phyloP scores from a whole-genome alignment of 805 yeast species.

The Maudiozyma turicensis region DNA sequence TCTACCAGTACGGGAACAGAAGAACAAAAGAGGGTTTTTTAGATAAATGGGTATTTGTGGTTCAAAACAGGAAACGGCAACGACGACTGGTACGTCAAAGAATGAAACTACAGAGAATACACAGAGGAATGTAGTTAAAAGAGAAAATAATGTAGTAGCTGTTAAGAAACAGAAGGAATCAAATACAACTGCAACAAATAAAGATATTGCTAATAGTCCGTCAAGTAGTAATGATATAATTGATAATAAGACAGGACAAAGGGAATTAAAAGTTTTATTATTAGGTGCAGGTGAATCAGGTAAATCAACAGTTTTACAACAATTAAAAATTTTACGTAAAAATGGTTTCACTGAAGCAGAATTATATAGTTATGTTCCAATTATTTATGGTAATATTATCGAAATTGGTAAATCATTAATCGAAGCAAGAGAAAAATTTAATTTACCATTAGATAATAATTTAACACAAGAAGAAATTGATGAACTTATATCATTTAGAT shows the following conservation, averaged over 20 bases:
- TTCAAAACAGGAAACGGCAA: slow-evolving; percentile 4
- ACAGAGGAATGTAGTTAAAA: too few relatives aligned
- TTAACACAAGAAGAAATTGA: slow-evolving; percentile 9
- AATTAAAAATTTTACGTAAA: slow-evolving; percentile 28
- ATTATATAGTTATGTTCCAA: slow-evolving; percentile 61
- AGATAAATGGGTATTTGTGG: slow-evolving; percentile 6
- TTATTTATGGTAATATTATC: slow-evolving; percentile 66
- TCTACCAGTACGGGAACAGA: too few relatives aligned
- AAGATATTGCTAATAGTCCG: neutral
- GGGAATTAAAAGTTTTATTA: slow-evolving; percentile 49
- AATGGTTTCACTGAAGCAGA: slow-evolving; percentile 41
- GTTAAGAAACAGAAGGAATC: neutral
- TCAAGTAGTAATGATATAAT: neutral
- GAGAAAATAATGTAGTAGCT: neutral
- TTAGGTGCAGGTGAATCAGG: slow-evolving; percentile 67
- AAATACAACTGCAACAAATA: neutral
- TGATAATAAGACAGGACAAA: neutral
- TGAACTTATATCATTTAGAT: slow-evolving; percentile 4
- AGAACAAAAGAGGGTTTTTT: neutral
- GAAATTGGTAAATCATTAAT: slow-evolving; percentile 68
- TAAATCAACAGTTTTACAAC: slow-evolving; percentile 34
- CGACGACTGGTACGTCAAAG: neutral
- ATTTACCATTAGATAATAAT: slow-evolving; percentile 18
- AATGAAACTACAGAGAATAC: neutral
- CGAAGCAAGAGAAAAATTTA: slow-evolving; percentile 50